Percentiles rank a stretch among this genome's conserved stretches.
phyloP scores from a whole-genome alignment of 2,329 filamentous ascomycete species.

The Neofusicoccum sp. region DNA sequence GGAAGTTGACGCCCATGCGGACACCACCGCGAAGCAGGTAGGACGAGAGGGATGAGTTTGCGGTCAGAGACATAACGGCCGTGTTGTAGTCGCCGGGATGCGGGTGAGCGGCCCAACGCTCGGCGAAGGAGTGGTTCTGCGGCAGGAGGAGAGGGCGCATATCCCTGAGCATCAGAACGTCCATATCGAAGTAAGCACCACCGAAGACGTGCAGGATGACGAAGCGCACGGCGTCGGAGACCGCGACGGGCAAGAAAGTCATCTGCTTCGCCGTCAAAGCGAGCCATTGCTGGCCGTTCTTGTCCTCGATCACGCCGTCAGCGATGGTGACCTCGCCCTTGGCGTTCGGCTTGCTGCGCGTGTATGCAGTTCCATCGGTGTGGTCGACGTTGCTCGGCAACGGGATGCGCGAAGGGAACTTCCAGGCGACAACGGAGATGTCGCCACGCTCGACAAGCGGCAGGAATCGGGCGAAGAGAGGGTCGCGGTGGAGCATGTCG shows the following conservation, averaged over 20 bases:
- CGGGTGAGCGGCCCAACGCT: slow-evolving; percentile 58
- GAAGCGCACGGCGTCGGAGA: slow-evolving; percentile 59
- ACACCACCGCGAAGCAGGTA: slow-evolving; percentile 59
- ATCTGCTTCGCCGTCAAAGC: slow-evolving; percentile 58
- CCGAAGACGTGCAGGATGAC: slow-evolving; percentile 58
- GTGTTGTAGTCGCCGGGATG: slow-evolving; percentile 61
- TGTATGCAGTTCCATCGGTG: slow-evolving; percentile 53
- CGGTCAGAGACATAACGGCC: slow-evolving; percentile 58
- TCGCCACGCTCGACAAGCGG: slow-evolving; percentile 58
- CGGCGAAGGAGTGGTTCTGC: slow-evolving; percentile 56
- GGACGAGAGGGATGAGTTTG: slow-evolving; percentile 58
- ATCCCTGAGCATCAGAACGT: slow-evolving; percentile 57
- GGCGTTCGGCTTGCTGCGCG: slow-evolving; percentile 46
- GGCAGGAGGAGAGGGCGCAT: slow-evolving; percentile 57
- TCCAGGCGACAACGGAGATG: slow-evolving; percentile 56
- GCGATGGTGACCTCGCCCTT: slow-evolving; percentile 49
- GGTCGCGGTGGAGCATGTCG: slow-evolving; percentile 55
- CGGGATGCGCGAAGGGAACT: slow-evolving; percentile 56
- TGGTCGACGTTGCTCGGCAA: slow-evolving; percentile 52
- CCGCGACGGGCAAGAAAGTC: slow-evolving; percentile 61
- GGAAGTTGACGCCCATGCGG: slow-evolving; percentile 61
- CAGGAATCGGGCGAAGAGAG: slow-evolving; percentile 56
- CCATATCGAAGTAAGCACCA: slow-evolving; percentile 60
- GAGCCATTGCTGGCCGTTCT: slow-evolving; percentile 55
- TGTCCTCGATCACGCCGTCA: slow-evolving; percentile 56